Evolutionary conservation across 2,329 filamentous ascomycete species (phyloP).

Genomic region (Colletotrichum neosansevieriae): DNA sequence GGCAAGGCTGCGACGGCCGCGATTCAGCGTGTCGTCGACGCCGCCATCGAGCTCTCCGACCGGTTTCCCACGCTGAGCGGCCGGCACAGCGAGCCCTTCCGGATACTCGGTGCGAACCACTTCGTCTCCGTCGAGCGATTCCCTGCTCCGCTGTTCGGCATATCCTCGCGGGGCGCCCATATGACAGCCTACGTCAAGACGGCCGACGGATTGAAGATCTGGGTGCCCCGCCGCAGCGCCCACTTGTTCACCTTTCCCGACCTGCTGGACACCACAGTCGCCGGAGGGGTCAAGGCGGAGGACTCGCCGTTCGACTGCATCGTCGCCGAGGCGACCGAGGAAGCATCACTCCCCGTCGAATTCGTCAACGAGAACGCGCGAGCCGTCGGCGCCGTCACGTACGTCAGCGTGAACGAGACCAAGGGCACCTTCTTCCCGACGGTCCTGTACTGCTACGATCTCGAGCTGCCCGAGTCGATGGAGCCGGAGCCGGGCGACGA

Average conservation of each 20-base stretch:
- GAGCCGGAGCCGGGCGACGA: conserved; percentile 77
- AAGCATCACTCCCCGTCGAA: conserved; percentile 63
- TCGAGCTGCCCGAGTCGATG: conserved; percentile 71
- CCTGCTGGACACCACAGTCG: conserved; percentile 84
- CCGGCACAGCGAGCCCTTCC: conserved; percentile 58
- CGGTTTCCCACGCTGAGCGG: conserved; percentile 54
- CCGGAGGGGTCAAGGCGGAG: conserved; percentile 78
- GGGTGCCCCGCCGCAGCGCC: conserved; percentile 76
- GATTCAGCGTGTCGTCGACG: conserved; percentile 55
- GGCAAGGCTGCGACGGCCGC: conserved; percentile 51
- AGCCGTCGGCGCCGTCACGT: conserved; percentile 51
- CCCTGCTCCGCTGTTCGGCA: conserved; percentile 73
- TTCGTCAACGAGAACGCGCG: conserved; percentile 46
- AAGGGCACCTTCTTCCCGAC: conserved; percentile 45
- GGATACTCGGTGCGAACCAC: conserved; percentile 52
- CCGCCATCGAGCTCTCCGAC: conserved; percentile 47
- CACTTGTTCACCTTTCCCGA: conserved; percentile 79
- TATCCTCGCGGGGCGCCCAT: conserved; percentile 74
- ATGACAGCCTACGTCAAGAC: conserved; percentile 71
- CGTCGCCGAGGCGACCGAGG: conserved; percentile 78
- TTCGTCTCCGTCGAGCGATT: conserved; percentile 68
- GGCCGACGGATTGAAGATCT: conserved; percentile 68
- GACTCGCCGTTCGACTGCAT: conserved; percentile 76
- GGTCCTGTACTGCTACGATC: conserved; percentile 79
- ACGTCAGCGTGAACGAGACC: conserved; percentile 33